Evolutionary conservation across 2,329 filamentous ascomycete genomes (phyloP).

Genomic region (Fusarium annulatum): DNA sequence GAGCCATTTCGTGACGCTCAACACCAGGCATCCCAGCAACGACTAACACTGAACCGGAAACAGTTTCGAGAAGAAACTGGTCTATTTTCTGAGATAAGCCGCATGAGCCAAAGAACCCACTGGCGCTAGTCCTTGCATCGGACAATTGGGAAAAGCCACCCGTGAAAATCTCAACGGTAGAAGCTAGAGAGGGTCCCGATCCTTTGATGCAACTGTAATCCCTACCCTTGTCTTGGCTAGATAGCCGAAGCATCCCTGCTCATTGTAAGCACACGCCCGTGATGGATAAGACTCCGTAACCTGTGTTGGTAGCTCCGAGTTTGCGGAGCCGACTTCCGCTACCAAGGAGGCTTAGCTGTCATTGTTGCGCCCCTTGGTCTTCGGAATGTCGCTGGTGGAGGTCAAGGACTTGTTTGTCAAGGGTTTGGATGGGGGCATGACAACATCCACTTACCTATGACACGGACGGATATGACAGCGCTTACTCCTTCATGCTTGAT

Average conservation of each 20-base stretch:
- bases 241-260: constrained; percentile 7
- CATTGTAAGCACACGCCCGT: not conserved
- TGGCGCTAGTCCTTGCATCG: not conserved
- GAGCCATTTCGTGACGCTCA: not conserved
- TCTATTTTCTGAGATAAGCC: constrained; percentile 21
- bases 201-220: constrained; percentile 7
- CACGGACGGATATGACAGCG: not conserved
- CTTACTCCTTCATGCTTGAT: not conserved
- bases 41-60: not conserved
- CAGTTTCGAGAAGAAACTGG: not conserved
- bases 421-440: not conserved
- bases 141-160: not conserved
- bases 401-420: not conserved
- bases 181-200: not conserved
- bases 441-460: not conserved
- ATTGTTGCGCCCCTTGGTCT: not conserved
- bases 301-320: not conserved
- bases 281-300: not conserved
- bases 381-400: not conserved
- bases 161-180: not conserved
- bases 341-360: not conserved
- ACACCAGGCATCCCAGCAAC: not conserved
- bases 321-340: not conserved
- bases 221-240: not conserved
- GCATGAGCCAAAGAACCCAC: not conserved